Conservation (phyloP, 352 stramenopile species). For the Phytophthora pseudosyringae region DNA sequence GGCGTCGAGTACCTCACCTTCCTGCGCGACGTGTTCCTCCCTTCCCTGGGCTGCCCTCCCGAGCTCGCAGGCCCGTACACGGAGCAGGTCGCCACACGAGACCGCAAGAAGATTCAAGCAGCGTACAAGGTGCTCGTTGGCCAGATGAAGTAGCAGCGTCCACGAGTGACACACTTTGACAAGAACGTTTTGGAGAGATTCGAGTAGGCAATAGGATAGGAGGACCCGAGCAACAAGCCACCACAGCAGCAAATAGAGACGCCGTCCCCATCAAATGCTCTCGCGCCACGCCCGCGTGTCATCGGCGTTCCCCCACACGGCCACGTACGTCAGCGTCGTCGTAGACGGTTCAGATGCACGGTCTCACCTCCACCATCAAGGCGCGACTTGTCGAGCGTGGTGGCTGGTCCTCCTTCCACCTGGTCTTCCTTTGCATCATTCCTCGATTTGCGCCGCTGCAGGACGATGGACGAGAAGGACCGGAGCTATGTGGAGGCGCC, state of each 20-base stretch:
- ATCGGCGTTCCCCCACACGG: constrained; percentile 1
- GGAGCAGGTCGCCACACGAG: constrained; percentile 60
- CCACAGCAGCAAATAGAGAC: constrained; percentile 25
- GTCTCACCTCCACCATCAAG: constrained; percentile 9
- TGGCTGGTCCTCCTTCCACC: not conserved
- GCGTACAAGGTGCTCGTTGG: constrained; percentile 75
- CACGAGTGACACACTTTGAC: constrained; percentile 8
- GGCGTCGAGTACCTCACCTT: constrained; percentile 70
- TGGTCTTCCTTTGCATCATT: constrained; percentile 5
- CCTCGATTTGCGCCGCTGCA: constrained; percentile 11
- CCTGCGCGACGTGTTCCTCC: constrained; percentile 69
- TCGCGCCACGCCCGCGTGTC: constrained; percentile 12
- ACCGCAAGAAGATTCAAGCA: constrained; percentile 69
- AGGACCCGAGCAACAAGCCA: constrained; percentile 10
- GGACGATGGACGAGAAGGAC: constrained; percentile 10
- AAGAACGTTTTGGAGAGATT: constrained; percentile 26
- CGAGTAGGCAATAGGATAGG: constrained; percentile 24
- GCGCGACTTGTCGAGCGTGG: constrained; percentile 15
- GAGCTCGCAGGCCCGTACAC: constrained; percentile 68
- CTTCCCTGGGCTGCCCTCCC: constrained; percentile 57
- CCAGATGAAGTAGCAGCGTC: constrained; percentile 46
- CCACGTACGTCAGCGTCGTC: constrained; percentile 11
- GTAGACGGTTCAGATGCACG: constrained; percentile 13
- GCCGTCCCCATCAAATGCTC: constrained; percentile 14
- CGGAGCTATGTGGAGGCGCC: constrained; percentile 13